phyloP scores from a whole-genome alignment of 2,329 filamentous ascomycete genomes.

The Colletotrichum australisinense region DNA sequence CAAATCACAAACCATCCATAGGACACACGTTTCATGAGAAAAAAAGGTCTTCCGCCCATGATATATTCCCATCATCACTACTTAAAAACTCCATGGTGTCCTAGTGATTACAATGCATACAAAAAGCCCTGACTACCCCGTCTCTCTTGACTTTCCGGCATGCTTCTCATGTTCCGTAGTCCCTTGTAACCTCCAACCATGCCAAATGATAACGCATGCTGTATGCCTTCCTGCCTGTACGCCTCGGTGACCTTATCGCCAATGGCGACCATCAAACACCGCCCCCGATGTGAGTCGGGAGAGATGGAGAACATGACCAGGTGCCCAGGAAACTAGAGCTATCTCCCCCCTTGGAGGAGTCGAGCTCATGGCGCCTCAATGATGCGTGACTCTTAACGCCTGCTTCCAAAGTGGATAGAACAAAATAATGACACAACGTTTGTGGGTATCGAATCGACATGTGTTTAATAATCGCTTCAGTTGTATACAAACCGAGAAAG shows the following conservation, averaged over 20 bases:
- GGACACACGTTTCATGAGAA: too few relatives aligned
- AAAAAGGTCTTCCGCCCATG: neutral
- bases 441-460: conserved; percentile 24
- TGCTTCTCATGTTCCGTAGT: neutral
- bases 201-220: neutral
- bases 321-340: neutral
- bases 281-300: neutral
- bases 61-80: conserved; percentile 1
- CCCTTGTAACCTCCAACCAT: neutral
- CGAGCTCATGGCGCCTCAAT: neutral
- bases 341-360: neutral
- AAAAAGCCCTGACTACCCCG: neutral
- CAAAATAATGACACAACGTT: conserved; percentile 21
- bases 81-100: neutral
- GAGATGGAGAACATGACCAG: neutral
- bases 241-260: neutral
- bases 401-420: conserved; percentile 13
- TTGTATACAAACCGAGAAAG: conserved; percentile 61
- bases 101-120: conserved; percentile 1
- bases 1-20: neutral
- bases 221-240: neutral
- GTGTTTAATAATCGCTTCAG: conserved; percentile 35
- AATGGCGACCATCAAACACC: neutral
- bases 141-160: neutral
- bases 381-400: neutral